Evolutionary conservation across 2,329 filamentous ascomycete genomes (phyloP), one percentile per base, ranked within the genome.

Genomic region (Microsporum ferrugineum): DNA sequence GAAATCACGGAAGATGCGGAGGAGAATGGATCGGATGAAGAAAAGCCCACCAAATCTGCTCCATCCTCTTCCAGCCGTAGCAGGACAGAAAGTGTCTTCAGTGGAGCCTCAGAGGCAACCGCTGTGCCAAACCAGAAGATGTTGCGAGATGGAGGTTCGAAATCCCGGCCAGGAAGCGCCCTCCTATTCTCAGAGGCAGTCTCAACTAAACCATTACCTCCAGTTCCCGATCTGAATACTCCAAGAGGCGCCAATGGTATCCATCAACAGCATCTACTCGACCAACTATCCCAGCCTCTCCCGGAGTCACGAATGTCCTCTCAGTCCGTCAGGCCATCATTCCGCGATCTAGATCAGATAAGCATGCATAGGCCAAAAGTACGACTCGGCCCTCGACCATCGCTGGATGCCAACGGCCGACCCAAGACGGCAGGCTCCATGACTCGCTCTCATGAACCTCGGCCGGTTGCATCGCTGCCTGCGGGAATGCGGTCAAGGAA

Each of bases 1-100:
- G 92, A 95, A 76, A 96, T 97, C 71, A 86, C 88, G n/a, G 94
- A 97, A 75, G 89, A 94, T 76, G 88, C 87, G 60, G 90, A 95
- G 70, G 91, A 95, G 68, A 86, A 85, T 68, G 78, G 83, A 60
- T 79, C 85, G 68, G 84, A 81, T 1, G 73, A 81, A 78, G 81
- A 69, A 75, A 82, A 67, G 41, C 64, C 27, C 38, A n/a, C 23
- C 45, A 56, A 31, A 14, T n/a, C 14, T 43, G 27, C 2, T 14
- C 55, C 38, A 31, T 8, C 27, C 17, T 34, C 55, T 3, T 57
- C 36, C 12, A 29, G 17, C 49, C 55, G 41, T 33, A 41, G 17
- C 27, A 31, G 62, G 55, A 29, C 53, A 33, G 67, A 66, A 47
- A 71, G 69, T 43, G 57, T 64, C 33, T 66, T 62, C 23, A 66